A percentile compares a stretch with the other conserved stretches of the same genome.
Conservation (phyloP, 2,329 filamentous ascomycete species). For the Trichophyton mentagrophytes region DNA sequence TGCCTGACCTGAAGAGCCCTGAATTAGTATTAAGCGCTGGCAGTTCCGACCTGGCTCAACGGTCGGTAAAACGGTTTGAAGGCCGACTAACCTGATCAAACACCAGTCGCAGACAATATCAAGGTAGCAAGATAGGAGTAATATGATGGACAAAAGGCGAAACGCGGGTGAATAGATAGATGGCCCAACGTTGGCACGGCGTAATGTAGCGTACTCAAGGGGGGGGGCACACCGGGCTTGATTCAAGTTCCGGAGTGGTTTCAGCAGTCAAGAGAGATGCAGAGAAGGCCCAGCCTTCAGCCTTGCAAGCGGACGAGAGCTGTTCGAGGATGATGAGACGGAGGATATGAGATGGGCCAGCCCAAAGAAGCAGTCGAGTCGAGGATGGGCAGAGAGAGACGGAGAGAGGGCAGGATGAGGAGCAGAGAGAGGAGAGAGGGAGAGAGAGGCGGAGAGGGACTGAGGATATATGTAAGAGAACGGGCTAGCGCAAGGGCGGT, state of each 20-base stretch:
- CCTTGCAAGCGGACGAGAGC: slow-evolving; percentile 4
- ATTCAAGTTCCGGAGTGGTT: neutral
- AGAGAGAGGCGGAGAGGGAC: neutral
- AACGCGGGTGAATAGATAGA: slow-evolving; percentile 11
- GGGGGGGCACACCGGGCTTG: neutral
- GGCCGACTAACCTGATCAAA: slow-evolving; percentile 2
- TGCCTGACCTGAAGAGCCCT: neutral
- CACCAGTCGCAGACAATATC: neutral
- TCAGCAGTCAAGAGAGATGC: slow-evolving; percentile 2
- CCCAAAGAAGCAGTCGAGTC: slow-evolving; percentile 8
- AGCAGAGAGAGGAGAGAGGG: slow-evolving; percentile 9
- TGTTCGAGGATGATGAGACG: slow-evolving; percentile 11
- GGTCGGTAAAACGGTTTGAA: neutral
- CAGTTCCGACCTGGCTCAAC: neutral
- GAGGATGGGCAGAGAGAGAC: slow-evolving; percentile 6
- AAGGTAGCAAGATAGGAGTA: neutral
- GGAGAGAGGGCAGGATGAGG: slow-evolving; percentile 3
- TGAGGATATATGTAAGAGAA: slow-evolving; percentile 4
- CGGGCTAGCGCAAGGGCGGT: slow-evolving; percentile 2
- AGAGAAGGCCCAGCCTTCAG: slow-evolving; percentile 4
- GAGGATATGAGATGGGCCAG: slow-evolving; percentile 12
- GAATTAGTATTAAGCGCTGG: neutral
- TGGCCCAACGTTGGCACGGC: neutral
- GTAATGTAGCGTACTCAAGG: neutral
- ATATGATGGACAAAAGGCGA: slow-evolving; percentile 10